Base-by-base conservation (phyloP, 202 grass and related monocot genomes). In the Thinopyrum obtusiflorum region DNA sequence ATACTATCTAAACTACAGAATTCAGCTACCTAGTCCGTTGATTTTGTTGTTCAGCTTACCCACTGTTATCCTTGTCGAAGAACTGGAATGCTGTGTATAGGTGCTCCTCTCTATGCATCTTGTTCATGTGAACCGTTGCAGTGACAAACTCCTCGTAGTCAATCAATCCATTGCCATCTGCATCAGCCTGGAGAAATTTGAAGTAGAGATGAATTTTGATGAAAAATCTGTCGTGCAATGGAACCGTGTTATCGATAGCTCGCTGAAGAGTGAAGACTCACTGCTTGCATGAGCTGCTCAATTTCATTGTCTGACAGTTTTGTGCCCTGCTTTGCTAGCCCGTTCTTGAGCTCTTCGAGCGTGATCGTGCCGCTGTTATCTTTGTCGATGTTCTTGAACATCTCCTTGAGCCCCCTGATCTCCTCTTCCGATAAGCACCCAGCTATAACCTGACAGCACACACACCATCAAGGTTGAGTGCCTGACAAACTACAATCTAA, bases 301-400 rank as follows among this genome's bases (percentile, higher is more conserved):
- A 92, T 91, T 78, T 97, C 92, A 11, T 35, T 26, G 36, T 92
- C 89, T 21, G 90, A 87, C 26, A 97, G 75, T 72, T 92, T 97
- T 18, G 92, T 83, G 49, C 94, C 92, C 81, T 97, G 94, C 68
- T 89, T 94, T 21, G 86, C 72, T 32, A 97, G 37, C 20, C 94
- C 94, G 17, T 94, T 37, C 40, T 91, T 94, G 36, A 97, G 87
- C 59, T 97, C 92, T 12, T 94, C 92, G 3, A 97, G 89, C 0
- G 92, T 94, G 61, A 97, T 97, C 13, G 88, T 92, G 6, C 92
- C 89, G 5, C 88, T 97, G 46, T 92, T 92, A n/a, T 97, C 94
- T 32, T 89, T 94, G 80, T 97, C 94, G 1, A 97, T 94, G 89
- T 87, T 97, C 78, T 97, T 94, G 64, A 97, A 97, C 94, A 92